These are phyloP conservation scores for Arthrobotrys sinensis DNA, from an alignment of 2,329 filamentous ascomycete species.

Conservation along the genomic window DNA sequence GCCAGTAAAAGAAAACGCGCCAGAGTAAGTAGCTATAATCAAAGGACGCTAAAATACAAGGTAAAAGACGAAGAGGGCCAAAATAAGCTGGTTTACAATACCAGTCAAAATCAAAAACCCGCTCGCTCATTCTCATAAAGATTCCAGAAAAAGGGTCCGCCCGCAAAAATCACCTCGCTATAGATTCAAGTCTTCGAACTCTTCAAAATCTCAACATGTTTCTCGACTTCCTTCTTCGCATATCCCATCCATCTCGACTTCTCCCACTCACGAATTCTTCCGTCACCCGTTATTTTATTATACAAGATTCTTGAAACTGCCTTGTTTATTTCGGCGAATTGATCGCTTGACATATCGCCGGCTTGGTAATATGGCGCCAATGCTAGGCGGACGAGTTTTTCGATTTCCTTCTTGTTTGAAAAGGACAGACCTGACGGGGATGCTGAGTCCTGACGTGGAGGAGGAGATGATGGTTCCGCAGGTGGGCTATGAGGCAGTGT, in stretches of 20 bases:
- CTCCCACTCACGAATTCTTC: slow-evolving; percentile 57
- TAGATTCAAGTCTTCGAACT: slow-evolving; percentile 28
- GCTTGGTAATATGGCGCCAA: slow-evolving; percentile 86
- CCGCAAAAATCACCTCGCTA: no score
- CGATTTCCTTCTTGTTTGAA: slow-evolving; percentile 88
- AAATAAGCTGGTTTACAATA: no score
- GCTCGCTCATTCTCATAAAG: no score
- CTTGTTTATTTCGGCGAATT: slow-evolving; percentile 93
- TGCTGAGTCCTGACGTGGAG: slow-evolving; percentile 71
- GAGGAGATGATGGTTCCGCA: slow-evolving; percentile 66
- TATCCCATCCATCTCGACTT: slow-evolving; percentile 64
- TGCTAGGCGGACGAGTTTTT: slow-evolving; percentile 86
- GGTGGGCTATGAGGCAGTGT: slow-evolving; percentile 65
- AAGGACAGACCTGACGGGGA: slow-evolving; percentile 78
- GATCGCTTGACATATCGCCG: slow-evolving; percentile 81
- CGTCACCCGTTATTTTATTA: slow-evolving; percentile 68
- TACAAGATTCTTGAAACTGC: slow-evolving; percentile 91
- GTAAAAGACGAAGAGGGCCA: slow-evolving; percentile 9
- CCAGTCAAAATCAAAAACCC: no score
- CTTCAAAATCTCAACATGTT: slow-evolving; percentile 43
- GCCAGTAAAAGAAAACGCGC: slow-evolving; percentile 23
- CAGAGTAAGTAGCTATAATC: slow-evolving; percentile 1
- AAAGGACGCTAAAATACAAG: slow-evolving; percentile 21
- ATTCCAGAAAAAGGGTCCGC: no score
- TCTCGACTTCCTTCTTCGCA: slow-evolving; percentile 70